Base-by-base conservation (phyloP, 768 basidiomycete genomes). In the Rhodotorula paludigena region DNA sequence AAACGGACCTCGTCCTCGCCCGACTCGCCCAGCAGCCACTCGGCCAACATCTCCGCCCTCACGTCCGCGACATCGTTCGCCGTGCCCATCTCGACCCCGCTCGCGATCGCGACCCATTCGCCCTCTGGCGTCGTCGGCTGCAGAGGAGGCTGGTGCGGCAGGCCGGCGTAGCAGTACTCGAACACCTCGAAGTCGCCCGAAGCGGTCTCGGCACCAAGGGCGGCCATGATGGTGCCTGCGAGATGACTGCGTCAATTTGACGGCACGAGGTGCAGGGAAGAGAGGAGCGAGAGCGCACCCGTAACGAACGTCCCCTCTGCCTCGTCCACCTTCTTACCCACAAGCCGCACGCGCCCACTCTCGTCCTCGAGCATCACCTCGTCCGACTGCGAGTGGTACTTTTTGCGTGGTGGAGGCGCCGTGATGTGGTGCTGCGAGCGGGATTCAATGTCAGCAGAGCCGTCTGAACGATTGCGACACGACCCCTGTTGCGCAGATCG, bases 291-390 rank as follows among this genome's bases (percentile, higher is more conserved):
- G 23, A n/a, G 21, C 60, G n/a, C 33, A 69, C 72, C 72, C 0
- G 72, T 73, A 0, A 73, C 72, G 41, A 73, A 73, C 8, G 39
- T 44, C 12, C 66, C 67, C 16, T 39, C 44, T 12, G 42, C 38
- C 36, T 81, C 78, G 47, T 71, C 66, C 7, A 97, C 79, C 41
- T 80, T 80, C 10, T 86, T 84, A 10, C 96, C 96, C 1, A 93
- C 89, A 23, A 99, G 84, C 53, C 84, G 83, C 47, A 99, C 88
- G 39, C 96, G 85, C 1, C 96, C 96, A 3, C 89, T 90, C 79
- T 98, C 96, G 77, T 99, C 96, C 79, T 99, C 96, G 0, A 99
- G 82, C 85, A 90, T 90, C 36, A 93, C 79, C 65, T 80, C 84
- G 75, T 99, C 96, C 47, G 86, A 84, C 0, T 81, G 78, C 1